These are phyloP conservation scores for Neurospora terricola DNA, from an alignment of 495 filamentous ascomycete species.

Conservation along the genomic window DNA sequence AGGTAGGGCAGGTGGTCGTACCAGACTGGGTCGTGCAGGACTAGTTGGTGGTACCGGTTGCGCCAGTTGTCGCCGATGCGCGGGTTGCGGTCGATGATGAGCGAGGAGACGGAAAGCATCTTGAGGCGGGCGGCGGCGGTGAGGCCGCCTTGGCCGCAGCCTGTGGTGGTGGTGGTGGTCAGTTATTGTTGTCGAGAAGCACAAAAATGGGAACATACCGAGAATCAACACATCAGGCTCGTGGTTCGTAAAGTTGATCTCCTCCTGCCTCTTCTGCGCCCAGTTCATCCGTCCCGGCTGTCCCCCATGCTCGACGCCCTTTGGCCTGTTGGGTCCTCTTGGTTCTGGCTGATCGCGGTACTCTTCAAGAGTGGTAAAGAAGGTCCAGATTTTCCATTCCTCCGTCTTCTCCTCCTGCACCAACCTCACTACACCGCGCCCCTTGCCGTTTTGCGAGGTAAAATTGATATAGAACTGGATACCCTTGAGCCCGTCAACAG, in stretches of 20 bases:
- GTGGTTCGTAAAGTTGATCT: conserved; percentile 43
- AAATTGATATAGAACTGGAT: conserved; percentile 44
- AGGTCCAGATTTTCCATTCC: conserved; percentile 54
- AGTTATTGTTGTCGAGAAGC: not conserved
- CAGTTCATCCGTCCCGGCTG: conserved; percentile 45
- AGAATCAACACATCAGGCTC: conserved; percentile 60
- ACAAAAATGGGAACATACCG: conserved; percentile 32
- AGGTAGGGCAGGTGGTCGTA: conserved; percentile 70
- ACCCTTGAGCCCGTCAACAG: conserved; percentile 36
- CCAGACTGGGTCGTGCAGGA: conserved; percentile 70
- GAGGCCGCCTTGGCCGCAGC: conserved; percentile 48
- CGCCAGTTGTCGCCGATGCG: conserved; percentile 72
- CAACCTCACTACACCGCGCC: conserved; percentile 47
- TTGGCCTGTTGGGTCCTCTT: conserved; percentile 33
- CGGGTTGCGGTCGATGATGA: conserved; percentile 58
- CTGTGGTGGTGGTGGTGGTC: too few species aligned
- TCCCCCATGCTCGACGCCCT: conserved; percentile 43
- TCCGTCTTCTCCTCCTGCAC: conserved; percentile 37
- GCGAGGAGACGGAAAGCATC: conserved; percentile 51
- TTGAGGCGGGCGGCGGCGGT: conserved; percentile 60
- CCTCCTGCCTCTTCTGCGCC: conserved; percentile 49
- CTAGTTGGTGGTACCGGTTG: conserved; percentile 50
- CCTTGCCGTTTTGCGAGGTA: conserved; percentile 42
- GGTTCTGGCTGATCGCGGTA: conserved; percentile 45
- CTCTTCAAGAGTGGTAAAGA: conserved; percentile 50